phyloP scores from a whole-genome alignment of 345 rosid species.

The Citrus australasica region DNA sequence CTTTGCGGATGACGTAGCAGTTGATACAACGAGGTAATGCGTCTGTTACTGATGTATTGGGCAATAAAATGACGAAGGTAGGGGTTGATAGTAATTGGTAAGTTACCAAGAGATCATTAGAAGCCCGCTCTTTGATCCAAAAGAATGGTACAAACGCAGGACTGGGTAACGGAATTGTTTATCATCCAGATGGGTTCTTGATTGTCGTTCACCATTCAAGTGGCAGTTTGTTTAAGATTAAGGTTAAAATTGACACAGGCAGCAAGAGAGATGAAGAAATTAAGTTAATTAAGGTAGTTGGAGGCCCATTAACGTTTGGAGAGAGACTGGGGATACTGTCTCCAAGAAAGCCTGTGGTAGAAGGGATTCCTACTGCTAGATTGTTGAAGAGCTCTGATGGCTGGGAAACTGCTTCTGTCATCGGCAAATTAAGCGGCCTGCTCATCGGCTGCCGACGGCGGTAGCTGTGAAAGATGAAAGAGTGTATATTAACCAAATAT shows the following conservation, averaged over 20 bases:
- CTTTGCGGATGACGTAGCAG: constrained; percentile 79
- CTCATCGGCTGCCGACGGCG: constrained; percentile 8
- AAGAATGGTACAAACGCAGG: constrained; percentile 64
- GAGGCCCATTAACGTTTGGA: constrained; percentile 32
- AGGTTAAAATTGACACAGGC: constrained; percentile 45
- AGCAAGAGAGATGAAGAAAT: constrained; percentile 35
- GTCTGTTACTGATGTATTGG: constrained; percentile 65
- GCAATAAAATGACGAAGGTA: constrained; percentile 67
- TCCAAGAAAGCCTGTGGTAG: constrained; percentile 65
- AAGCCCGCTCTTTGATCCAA: constrained; percentile 56
- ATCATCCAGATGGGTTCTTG: constrained; percentile 79
- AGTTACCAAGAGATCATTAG: constrained; percentile 42
- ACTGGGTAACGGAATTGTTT: constrained; percentile 67
- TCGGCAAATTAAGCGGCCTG: constrained; percentile 51
- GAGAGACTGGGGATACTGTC: constrained; percentile 69
- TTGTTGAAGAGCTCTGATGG: constrained; percentile 76
- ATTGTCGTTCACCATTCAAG: constrained; percentile 49
- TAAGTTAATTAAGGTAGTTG: constrained; percentile 31
- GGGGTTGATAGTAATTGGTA: constrained; percentile 40
- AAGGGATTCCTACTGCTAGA: constrained; percentile 52
- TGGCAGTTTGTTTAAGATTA: constrained; percentile 34
- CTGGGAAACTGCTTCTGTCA: constrained; percentile 72
- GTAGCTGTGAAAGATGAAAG: no score
- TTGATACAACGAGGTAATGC: constrained; percentile 68
- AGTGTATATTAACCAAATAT: constrained; percentile 44